Base-by-base conservation (phyloP, 768 basidiomycete species). In the Pluteus cervinus region DNA sequence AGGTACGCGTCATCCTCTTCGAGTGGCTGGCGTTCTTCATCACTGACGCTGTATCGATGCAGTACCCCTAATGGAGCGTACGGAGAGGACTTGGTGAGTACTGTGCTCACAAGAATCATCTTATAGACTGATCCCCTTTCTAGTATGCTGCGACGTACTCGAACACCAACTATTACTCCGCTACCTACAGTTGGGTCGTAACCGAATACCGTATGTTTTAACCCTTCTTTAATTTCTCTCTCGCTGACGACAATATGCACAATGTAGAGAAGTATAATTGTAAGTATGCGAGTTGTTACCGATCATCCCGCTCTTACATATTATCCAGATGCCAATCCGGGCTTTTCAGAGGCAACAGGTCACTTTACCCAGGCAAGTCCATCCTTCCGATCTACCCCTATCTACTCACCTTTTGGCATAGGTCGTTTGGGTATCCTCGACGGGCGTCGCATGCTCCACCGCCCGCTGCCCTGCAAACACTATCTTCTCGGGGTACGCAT, bases 351-450 rank as follows among this genome's bases (percentile, higher is more conserved):
- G 14, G 42, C 10, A 3, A 55, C 55, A 14, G 55, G 55, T 1
- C 55, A 57, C 37, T 57, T 57, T 39, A 55, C 55, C n/a, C 55
- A 57, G 36, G 55, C 53, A 25, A 16, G 32, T 25, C 17, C 4
- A 17, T 7, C 9, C 18, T 7, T 36, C 17, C 15, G 30, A 20
- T 16, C 20, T 9, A n/a, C 26, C 14, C n/a, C 24, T 30, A 18
- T 2, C 23, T 2, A 26, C 23, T 28, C 15, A 42, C 29, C 36
- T 16, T 12, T 2, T 4, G 15, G 14, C 24, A 15, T 15, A 74
- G 50, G 61, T 73, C 4, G 75, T 76, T 4, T 76, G 74, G 74
- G 75, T 75, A 52, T 51, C 52, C 17, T 62, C 62, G 18, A 67
- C 62, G 3, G 54, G 69, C 24, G 61, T 75, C 23, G 72, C 71